A percentile compares a stretch with the other conserved stretches of the same genome.
These are phyloP conservation scores for Multifurca ochricompacta DNA, from an alignment of 768 basidiomycete genomes.

Conservation along the genomic window DNA sequence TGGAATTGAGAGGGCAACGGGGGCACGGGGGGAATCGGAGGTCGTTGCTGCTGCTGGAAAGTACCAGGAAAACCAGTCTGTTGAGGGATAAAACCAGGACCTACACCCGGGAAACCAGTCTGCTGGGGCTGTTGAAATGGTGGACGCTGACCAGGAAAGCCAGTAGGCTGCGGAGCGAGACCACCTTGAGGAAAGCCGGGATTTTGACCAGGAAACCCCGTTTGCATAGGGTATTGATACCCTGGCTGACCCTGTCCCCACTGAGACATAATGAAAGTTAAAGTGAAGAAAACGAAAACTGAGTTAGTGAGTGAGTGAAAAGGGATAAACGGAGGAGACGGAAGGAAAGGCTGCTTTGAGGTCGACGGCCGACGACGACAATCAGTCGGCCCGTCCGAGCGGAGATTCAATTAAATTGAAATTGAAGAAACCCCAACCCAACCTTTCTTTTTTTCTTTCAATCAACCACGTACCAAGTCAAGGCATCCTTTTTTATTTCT, in stretches of 20 bases:
- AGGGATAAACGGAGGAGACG: neutral
- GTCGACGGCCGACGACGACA: neutral
- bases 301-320: neutral
- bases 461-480: conserved; percentile 54
- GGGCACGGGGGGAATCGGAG: conserved; percentile 24
- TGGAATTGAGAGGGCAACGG: conserved; percentile 25
- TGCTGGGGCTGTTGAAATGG: conserved; percentile 55
- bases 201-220: conserved; percentile 51
- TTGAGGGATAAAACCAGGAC: conserved; percentile 39
- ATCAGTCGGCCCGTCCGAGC: no score
- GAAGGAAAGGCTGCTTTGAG: neutral
- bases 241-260: conserved; percentile 64
- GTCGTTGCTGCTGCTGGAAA: conserved; percentile 32
- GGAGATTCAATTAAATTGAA: conserved; percentile 5
- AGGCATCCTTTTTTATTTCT: conserved; percentile 40
- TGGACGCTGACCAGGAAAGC: conserved; percentile 33
- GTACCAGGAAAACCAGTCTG: conserved; percentile 42
- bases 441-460: neutral
- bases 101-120: conserved; percentile 39
- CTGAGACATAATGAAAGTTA: conserved; percentile 59
- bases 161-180: conserved; percentile 58
- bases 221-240: conserved; percentile 68
- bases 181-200: conserved; percentile 36
- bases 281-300: no score
- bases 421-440: no score